Evolutionary conservation across 495 filamentous ascomycete genomes (phyloP).

Genomic region (Aspergillus steynii): DNA sequence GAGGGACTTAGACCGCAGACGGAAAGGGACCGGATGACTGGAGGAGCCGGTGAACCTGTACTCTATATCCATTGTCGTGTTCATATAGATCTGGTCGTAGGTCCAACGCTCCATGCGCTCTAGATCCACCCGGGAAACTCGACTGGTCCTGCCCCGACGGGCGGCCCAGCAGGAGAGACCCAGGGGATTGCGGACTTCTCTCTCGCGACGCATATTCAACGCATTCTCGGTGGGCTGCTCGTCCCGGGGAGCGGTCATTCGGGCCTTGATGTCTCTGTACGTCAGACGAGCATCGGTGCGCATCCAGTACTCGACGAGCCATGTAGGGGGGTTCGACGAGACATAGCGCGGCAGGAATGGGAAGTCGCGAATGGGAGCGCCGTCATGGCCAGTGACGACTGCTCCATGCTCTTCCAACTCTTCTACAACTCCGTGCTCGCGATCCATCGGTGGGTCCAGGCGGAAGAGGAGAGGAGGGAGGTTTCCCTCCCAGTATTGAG

Average conservation of each 20-base stretch:
- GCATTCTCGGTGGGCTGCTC: slow-evolving; percentile 13
- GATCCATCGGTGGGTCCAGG: slow-evolving; percentile 7
- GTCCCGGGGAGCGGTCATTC: slow-evolving; percentile 10
- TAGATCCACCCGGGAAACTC: slow-evolving; percentile 12
- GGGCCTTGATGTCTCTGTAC: slow-evolving; percentile 18
- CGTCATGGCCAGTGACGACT: not conserved
- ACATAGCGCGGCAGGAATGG: slow-evolving; percentile 21
- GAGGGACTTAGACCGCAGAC: slow-evolving; percentile 6
- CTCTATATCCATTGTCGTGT: slow-evolving; percentile 16
- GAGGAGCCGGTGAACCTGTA: not conserved
- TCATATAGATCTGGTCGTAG: slow-evolving; percentile 12
- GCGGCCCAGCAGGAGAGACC: slow-evolving; percentile 18
- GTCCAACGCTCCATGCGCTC: slow-evolving; percentile 16
- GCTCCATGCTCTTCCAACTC: slow-evolving; percentile 9
- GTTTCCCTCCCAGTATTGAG: slow-evolving; percentile 3
- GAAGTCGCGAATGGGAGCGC: slow-evolving; percentile 12
- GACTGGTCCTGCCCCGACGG: slow-evolving; percentile 2
- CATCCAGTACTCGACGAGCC: slow-evolving; percentile 22
- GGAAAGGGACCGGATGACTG: not conserved
- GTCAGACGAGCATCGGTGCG: slow-evolving; percentile 16
- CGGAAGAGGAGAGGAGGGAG: slow-evolving; percentile 16
- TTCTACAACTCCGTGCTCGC: not conserved
- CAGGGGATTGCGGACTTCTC: slow-evolving; percentile 13
- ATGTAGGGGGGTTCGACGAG: slow-evolving; percentile 8
- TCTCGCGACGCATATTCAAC: slow-evolving; percentile 20